Evolutionary conservation across 148 eudicot genomes (phyloP).

Genomic region (Cornus suecica): DNA sequence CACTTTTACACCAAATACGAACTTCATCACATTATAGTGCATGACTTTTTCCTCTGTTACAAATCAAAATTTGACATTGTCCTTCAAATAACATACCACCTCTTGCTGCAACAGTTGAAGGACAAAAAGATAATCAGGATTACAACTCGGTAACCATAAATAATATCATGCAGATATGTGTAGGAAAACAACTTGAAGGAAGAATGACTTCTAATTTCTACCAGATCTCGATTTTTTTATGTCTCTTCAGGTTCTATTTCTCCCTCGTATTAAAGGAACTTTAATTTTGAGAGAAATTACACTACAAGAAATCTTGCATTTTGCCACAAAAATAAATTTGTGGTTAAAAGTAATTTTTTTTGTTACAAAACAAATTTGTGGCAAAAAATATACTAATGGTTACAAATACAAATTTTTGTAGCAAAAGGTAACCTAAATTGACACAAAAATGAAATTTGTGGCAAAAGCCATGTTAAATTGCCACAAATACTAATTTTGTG

Average conservation of each 20-base stretch:
- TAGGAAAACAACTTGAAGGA: not conserved
- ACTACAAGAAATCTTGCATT: too few species aligned
- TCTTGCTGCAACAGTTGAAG: conserved; percentile 79
- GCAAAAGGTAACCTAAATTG: too few species aligned
- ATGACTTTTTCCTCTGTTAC: not conserved
- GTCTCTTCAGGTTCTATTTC: too few species aligned
- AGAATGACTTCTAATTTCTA: not conserved
- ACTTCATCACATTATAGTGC: not conserved
- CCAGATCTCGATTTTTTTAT: too few species aligned
- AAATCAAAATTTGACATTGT: conserved; percentile 70
- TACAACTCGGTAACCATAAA: not conserved
- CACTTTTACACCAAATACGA: not conserved
- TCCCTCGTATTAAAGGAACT: not conserved
- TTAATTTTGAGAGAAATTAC: not conserved
- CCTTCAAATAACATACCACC: conserved; percentile 77
- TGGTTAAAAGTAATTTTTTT: too few species aligned
- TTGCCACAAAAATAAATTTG: too few species aligned
- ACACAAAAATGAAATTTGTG: too few species aligned
- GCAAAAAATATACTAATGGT: too few species aligned
- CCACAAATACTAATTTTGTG: too few species aligned
- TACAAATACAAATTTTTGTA: too few species aligned
- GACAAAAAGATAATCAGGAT: conserved; percentile 4
- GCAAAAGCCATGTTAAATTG: too few species aligned
- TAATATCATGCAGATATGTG: not conserved
- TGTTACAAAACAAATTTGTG: too few species aligned